phyloP scores from a whole-genome alignment of 805 yeast species.

The Torulaspora microellipsoides region DNA sequence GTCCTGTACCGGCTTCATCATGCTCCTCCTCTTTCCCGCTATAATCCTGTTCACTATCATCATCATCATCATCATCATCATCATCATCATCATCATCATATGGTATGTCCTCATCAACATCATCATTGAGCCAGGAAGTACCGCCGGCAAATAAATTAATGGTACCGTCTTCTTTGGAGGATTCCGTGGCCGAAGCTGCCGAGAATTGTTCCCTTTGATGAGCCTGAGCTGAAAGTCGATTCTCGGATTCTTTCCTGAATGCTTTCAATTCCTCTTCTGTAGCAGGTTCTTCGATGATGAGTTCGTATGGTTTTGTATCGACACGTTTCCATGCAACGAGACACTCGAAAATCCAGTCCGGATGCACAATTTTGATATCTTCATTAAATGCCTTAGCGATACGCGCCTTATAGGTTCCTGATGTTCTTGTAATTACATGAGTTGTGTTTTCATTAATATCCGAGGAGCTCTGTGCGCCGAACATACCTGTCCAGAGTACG shows the following conservation, averaged over 20 bases:
- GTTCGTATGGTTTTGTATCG: slow-evolving; percentile 53
- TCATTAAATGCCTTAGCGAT: slow-evolving; percentile 65
- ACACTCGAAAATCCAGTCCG: slow-evolving; percentile 90
- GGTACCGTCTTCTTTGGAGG: slow-evolving; percentile 15
- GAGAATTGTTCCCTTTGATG: slow-evolving; percentile 20
- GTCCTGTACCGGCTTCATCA: slow-evolving; percentile 18
- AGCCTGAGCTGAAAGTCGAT: slow-evolving; percentile 14
- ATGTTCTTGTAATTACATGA: slow-evolving; percentile 78
- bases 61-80: slow-evolving; percentile 25
- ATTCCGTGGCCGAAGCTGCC: slow-evolving; percentile 11
- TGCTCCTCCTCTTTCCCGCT: slow-evolving; percentile 4
- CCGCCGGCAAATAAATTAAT: slow-evolving; percentile 28
- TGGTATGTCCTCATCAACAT: slow-evolving; percentile 30
- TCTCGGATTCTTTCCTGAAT: slow-evolving; percentile 30
- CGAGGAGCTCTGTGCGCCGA: slow-evolving; percentile 80
- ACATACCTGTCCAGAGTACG: slow-evolving; percentile 85
- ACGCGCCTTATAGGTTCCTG: slow-evolving; percentile 79
- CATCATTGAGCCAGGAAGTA: slow-evolving; percentile 33
- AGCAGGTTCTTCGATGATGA: slow-evolving; percentile 48
- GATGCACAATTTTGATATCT: slow-evolving; percentile 70
- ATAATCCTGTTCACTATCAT: slow-evolving; percentile 16
- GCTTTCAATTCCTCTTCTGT: slow-evolving; percentile 39
- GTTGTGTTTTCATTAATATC: slow-evolving; percentile 73
- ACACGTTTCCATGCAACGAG: slow-evolving; percentile 72
- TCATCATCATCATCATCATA: slow-evolving; percentile 29